Conservation (phyloP, 331 rosid species). For the Erythrophleum ivorense region DNA sequence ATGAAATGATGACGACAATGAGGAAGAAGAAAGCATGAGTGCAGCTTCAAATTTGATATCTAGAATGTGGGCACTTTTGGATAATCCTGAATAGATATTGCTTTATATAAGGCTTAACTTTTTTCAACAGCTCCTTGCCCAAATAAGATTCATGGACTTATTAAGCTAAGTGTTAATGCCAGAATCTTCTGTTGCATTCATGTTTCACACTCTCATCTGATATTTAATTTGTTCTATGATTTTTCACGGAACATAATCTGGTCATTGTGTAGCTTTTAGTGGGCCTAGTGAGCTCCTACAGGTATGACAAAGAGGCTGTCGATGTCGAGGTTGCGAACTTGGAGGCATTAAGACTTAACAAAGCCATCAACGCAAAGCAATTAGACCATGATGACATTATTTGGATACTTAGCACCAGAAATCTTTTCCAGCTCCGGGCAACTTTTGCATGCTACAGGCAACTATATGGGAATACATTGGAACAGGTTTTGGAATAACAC, state of each 20-base stretch:
- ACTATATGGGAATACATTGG: conserved; percentile 61
- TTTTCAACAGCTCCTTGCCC: background rate
- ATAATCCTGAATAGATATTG: background rate
- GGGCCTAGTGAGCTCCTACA: conserved; percentile 79
- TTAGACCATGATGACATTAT: conserved; percentile 62
- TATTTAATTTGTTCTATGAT: conserved; percentile 19
- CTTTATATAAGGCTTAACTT: background rate
- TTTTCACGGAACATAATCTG: conserved; percentile 21
- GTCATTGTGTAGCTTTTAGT: conserved; percentile 66
- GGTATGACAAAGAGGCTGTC: conserved; percentile 72
- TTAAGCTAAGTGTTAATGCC: background rate
- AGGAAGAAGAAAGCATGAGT: background rate
- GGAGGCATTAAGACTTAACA: conserved; percentile 75
- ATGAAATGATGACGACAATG: background rate
- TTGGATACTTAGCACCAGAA: conserved; percentile 84
- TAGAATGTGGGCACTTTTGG: background rate
- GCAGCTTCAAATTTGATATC: background rate
- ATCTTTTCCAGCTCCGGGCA: conserved; percentile 64
- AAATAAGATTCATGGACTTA: conserved; percentile 11
- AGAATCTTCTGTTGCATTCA: background rate
- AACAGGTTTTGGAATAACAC: conserved; percentile 57
- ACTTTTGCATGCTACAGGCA: conserved; percentile 62
- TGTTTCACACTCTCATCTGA: background rate
- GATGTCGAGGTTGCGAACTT: conserved; percentile 52
- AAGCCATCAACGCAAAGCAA: conserved; percentile 68